These are phyloP conservation scores for Diaporthe aspalathi DNA, from an alignment of 2,329 filamentous ascomycete species.

Conservation along the genomic window DNA sequence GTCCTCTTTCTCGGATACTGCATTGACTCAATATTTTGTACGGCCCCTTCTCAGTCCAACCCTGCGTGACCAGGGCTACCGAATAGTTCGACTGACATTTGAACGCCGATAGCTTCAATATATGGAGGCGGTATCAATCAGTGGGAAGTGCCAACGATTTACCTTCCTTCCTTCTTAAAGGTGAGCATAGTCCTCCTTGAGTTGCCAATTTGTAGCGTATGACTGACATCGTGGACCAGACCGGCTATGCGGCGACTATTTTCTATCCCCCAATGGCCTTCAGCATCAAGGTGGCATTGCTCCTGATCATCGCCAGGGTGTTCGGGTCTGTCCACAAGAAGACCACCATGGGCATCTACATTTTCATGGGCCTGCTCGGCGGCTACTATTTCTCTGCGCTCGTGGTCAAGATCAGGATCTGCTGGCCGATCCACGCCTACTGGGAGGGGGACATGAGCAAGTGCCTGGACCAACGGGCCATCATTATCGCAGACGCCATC, in stretches of 20 bases:
- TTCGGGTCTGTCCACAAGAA: conserved; percentile 55
- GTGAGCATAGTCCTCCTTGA: conserved; percentile 40
- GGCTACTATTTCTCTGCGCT: conserved; percentile 55
- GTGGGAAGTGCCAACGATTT: conserved; percentile 46
- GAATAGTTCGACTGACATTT: neutral
- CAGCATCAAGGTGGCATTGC: conserved; percentile 56
- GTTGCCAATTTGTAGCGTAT: too few species aligned
- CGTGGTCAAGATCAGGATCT: conserved; percentile 56
- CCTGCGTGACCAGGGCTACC: neutral
- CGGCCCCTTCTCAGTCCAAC: neutral
- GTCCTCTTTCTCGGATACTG: conserved; percentile 47
- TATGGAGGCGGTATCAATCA: conserved; percentile 53
- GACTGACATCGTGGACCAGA: conserved; percentile 43
- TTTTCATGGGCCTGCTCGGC: conserved; percentile 52
- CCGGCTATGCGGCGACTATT: conserved; percentile 56
- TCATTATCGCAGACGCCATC: conserved; percentile 48
- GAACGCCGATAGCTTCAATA: conserved; percentile 39
- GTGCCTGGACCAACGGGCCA: conserved; percentile 51
- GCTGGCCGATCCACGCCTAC: conserved; percentile 54
- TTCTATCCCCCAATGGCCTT: conserved; percentile 59
- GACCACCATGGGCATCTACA: conserved; percentile 52
- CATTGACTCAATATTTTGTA: conserved; percentile 43
- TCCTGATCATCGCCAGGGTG: conserved; percentile 56
- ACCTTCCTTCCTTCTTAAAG: conserved; percentile 51
- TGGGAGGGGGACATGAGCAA: conserved; percentile 49